These are phyloP conservation scores for Mycena vitilis DNA, from an alignment of 768 basidiomycete species.

Conservation along the genomic window DNA sequence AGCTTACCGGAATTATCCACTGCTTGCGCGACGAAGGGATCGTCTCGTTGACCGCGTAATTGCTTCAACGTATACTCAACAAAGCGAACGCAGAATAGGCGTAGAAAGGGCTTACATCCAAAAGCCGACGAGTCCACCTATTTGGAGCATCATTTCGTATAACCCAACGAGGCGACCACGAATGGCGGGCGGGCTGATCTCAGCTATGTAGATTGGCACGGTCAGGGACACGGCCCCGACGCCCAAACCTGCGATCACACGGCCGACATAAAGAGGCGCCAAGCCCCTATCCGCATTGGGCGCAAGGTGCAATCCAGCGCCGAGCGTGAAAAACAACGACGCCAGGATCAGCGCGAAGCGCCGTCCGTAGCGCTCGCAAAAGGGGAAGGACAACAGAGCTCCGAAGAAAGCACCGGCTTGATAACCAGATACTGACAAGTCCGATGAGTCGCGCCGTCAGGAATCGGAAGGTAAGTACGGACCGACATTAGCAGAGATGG, in stretches of 20 bases:
- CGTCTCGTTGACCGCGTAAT: constrained; percentile 24
- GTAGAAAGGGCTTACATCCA: constrained; percentile 18
- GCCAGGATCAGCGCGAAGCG: background rate
- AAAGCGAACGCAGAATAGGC: background rate
- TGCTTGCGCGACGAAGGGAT: constrained; percentile 23
- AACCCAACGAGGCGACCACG: constrained; percentile 48
- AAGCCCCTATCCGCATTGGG: constrained; percentile 7
- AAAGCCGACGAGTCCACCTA: constrained; percentile 47
- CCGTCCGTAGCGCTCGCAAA: constrained; percentile 19
- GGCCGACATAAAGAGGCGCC: constrained; percentile 18
- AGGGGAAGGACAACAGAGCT: constrained; percentile 11
- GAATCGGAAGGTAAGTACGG: background rate
- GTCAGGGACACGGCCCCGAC: constrained; percentile 25
- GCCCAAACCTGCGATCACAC: constrained; percentile 24
- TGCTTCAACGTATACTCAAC: background rate
- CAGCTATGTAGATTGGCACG: constrained; percentile 30
- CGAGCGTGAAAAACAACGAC: constrained; percentile 11
- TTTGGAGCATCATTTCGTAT: constrained; percentile 48
- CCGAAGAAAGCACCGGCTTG: constrained; percentile 22
- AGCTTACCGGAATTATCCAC: constrained; percentile 19
- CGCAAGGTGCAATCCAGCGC: constrained; percentile 15
- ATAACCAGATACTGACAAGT: constrained; percentile 21
- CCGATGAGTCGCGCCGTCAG: no score
- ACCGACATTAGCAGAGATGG: constrained; percentile 23
- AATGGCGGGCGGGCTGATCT: constrained; percentile 44